Evolutionary conservation across 306 rosid genomes (phyloP), one percentile per base, ranked within the genome.

Genomic region (Potentilla sterilis): DNA sequence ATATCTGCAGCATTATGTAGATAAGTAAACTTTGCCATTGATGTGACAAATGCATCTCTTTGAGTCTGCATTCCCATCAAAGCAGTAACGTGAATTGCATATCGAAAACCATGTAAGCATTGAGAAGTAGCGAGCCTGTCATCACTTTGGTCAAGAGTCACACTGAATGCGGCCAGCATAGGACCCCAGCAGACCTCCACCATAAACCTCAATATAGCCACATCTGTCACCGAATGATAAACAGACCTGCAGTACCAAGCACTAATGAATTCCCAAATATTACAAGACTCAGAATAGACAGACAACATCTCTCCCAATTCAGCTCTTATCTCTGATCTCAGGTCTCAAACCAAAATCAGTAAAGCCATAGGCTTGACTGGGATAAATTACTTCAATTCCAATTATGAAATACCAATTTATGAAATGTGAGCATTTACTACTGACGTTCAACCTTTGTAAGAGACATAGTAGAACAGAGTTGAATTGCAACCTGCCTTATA

Each of bases 161-260:
- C 98, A 85, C 99, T 96, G 78, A 92, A 88, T 42, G 99, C 98
- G 64, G 99, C 99, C 87, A 96, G 85, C 91, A 96, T 90, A 70
- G 99, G 99, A 75, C 98, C 98, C 99, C 99, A 96, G 87, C 97
- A 96, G 51, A 88, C 99, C 87, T 96, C 99, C 61, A 89, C 93
- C 98, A 96, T 96, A 84, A 96, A 96, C 85, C 99, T 96, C 86
- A 96, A 86, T 85, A 96, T 96, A 48, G 97, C 88, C 65, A 89
- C 97, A 80, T 95, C 97, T 22, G 96, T 89, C 78, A 95, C 95
- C 75, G 90, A 86, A 82, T 92, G 96, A 87, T 92, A 96, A 34
- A 87, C 86, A 72, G 97, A 89, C 86, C 99, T 96, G 96, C 88
- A 82, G 76, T 57, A 80, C 66, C 54, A 81, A 55, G 75, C 19